phyloP scores from a whole-genome alignment of 352 stramenopile species.

The Pythium angustatum region DNA sequence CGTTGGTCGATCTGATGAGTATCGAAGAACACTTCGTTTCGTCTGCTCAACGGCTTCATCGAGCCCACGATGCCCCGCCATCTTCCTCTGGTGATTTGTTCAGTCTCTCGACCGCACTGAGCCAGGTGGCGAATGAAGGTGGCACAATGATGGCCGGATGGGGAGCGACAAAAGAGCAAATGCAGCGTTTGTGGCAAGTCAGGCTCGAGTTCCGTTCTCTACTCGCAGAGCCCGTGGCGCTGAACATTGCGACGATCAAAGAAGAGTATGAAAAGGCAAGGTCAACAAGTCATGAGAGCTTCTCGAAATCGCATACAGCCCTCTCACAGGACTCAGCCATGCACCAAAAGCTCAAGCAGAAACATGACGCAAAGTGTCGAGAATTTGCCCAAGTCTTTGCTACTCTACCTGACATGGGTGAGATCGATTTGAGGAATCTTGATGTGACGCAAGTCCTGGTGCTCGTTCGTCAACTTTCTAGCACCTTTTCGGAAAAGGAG shows the following conservation, averaged over 20 bases:
- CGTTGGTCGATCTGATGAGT: constrained; percentile 58
- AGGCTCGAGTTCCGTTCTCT: constrained; percentile 82
- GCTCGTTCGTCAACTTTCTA: constrained; percentile 27
- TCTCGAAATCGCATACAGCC: constrained; percentile 46
- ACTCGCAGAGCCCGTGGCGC: constrained; percentile 62
- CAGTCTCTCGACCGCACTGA: constrained; percentile 18
- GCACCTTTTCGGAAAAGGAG: constrained; percentile 31
- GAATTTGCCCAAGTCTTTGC: constrained; percentile 31
- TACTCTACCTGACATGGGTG: constrained; percentile 26
- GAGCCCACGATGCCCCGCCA: constrained; percentile 42
- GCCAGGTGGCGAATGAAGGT: constrained; percentile 49
- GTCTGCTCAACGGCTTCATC: constrained; percentile 57
- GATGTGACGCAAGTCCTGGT: constrained; percentile 25
- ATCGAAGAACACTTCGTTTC: constrained; percentile 55
- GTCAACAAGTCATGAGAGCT: constrained; percentile 60
- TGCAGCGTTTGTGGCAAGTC: constrained; percentile 58
- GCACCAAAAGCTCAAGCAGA: constrained; percentile 62
- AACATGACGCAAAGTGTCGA: constrained; percentile 49
- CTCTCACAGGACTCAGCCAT: constrained; percentile 48
- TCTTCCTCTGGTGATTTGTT: constrained; percentile 29
- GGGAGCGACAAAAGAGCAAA: constrained; percentile 61
- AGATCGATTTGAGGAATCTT: constrained; percentile 27
- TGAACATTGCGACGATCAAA: constrained; percentile 80
- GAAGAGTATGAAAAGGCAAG: constrained; percentile 71
- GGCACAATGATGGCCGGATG: constrained; percentile 55